phyloP scores from a whole-genome alignment of 1,284 basidiomycete genomes.

The Gymnopus androsaceus region DNA sequence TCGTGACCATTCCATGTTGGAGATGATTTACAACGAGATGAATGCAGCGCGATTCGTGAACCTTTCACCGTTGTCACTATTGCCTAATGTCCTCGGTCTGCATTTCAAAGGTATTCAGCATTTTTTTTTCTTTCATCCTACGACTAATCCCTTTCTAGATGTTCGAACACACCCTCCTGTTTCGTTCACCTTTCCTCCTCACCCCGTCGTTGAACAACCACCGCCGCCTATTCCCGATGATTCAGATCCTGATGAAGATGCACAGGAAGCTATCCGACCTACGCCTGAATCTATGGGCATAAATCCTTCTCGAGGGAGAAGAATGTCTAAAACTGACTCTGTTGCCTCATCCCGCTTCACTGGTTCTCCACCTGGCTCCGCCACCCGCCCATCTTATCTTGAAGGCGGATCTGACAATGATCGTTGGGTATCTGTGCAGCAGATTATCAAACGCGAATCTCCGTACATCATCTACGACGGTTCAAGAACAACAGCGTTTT shows the following conservation, averaged over 20 bases:
- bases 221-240: conserved; percentile 10
- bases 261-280: conserved; percentile 37
- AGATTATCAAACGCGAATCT: conserved; percentile 38
- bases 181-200: conserved; percentile 58
- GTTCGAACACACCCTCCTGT: conserved; percentile 64
- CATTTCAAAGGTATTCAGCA: conserved; percentile 57
- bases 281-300: conserved; percentile 19
- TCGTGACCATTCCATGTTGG: conserved; percentile 65
- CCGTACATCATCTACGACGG: conserved; percentile 49
- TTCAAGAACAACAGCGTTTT: conserved; percentile 40
- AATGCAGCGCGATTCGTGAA: conserved; percentile 68
- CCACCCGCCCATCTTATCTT: not conserved
- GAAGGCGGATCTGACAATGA: conserved; percentile 19
- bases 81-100: conserved; percentile 56
- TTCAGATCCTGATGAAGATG: conserved; percentile 23
- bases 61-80: conserved; percentile 56
- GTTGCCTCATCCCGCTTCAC: not conserved
- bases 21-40: conserved; percentile 67
- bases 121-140: not conserved
- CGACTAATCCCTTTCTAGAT: conserved; percentile 38
- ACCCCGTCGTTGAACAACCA: conserved; percentile 23
- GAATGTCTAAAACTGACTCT: not conserved
- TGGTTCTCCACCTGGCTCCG: conserved; percentile 1
- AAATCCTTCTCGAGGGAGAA: not conserved
- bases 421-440: conserved; percentile 34